Evolutionary conservation across 2,329 filamentous ascomycete species (phyloP).

Genomic region (Emmonsiellopsis sp.): DNA sequence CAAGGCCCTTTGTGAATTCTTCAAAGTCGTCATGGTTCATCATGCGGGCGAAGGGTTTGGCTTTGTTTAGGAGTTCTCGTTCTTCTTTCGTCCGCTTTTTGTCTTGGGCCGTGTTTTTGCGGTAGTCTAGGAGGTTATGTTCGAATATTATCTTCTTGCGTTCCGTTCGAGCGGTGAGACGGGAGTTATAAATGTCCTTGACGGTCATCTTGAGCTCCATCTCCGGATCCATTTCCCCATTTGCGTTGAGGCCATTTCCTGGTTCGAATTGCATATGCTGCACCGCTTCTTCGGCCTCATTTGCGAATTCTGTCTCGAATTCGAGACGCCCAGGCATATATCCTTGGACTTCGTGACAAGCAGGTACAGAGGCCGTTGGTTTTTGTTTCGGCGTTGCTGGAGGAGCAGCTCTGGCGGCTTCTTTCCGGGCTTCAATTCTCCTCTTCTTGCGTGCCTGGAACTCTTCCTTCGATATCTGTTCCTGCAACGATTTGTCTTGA

Average conservation of each 20-base stretch:
- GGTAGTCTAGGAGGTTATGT: constrained; percentile 85
- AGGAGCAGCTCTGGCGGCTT: constrained; percentile 73
- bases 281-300: constrained; percentile 95
- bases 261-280: constrained; percentile 98
- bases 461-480: constrained; percentile 76
- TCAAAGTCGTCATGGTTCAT: constrained; percentile 93
- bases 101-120: constrained; percentile 79
- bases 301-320: constrained; percentile 95
- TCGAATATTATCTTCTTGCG: constrained; percentile 96
- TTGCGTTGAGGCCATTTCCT: constrained; percentile 84
- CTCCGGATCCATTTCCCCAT: constrained; percentile 82
- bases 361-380: constrained; percentile 86
- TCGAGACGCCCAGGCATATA: constrained; percentile 97
- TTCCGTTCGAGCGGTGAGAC: constrained; percentile 81
- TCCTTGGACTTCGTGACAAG: constrained; percentile 95
- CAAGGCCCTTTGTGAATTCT: constrained; percentile 69
- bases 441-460: constrained; percentile 91
- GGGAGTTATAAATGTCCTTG: constrained; percentile 95
- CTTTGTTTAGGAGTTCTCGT: constrained; percentile 79
- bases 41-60: constrained; percentile 92
- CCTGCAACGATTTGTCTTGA: constrained; percentile 66
- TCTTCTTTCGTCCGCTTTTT: constrained; percentile 97
- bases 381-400: constrained; percentile 87
- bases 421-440: constrained; percentile 83
- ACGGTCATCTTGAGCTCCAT: constrained; percentile 97